Base-by-base conservation (phyloP, 192 early-diverging fungal genomes). In the Podila epigama region DNA sequence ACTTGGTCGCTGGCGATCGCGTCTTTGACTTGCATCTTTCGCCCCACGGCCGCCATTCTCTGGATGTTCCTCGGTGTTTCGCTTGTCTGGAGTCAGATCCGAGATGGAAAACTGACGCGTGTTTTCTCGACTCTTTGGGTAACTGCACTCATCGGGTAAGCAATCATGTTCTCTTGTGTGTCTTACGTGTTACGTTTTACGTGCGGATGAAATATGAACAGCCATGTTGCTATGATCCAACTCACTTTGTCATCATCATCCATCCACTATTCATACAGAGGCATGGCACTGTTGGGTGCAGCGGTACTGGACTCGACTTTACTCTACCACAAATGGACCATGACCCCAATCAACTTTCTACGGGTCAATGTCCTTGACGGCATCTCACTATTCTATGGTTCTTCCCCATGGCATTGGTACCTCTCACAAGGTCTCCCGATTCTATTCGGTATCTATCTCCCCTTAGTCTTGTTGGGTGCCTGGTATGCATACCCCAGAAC, bases 401-500 rank as follows among this genome's bases (percentile, higher is more conserved):
- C 85, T n/a, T 91, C 96, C 15, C 90, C 93, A 13, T 92, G 91
- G 81, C 90, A 97, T 68, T 99, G 95, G 92, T 97, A 99, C 69
- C 66, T 97, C 16, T 84, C 87, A 7, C 92, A 91, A 55, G 95
- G 92, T 20, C 40, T 96, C 13, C 96, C 96, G 0, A 70, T 93
- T 2, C 79, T 97, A 25, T 81, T 92, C 35, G 88, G 93, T 0
- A 89, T 92, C 9, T 87, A 93, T 72, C 70, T 97, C 7, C 92
- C 93, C 13, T 77, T 91, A 22, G 70, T 90, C 2, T 16, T 90
- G 3, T 86, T 79, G 52, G 92, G 91, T 11, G 68, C 80, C 1
- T 83, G 79, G 31, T 39, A 71, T 3, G 61, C 83, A 6, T 70
- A 39, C 51, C n/a, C n/a, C n/a, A n/a, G n/a, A n/a, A 41, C 68